phyloP scores from a whole-genome alignment of 1,284 basidiomycete genomes.

The Coniferiporia weirii region DNA sequence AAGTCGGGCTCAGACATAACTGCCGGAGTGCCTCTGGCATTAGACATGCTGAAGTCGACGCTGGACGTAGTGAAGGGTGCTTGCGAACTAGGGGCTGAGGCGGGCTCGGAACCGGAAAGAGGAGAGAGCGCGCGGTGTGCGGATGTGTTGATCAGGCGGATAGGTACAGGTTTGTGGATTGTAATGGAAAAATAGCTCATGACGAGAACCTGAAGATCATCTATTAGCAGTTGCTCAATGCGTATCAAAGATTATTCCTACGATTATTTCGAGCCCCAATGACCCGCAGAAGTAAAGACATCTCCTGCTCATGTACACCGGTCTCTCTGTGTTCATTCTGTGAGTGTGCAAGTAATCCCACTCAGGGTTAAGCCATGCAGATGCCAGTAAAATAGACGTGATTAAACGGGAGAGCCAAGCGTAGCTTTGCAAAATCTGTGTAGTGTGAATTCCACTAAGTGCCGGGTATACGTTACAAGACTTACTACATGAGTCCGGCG shows the following conservation, averaged over 20 bases:
- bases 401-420: constrained; percentile 52
- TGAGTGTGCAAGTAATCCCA: constrained; percentile 34
- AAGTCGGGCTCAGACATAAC: constrained; percentile 46
- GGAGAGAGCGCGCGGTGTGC: constrained; percentile 29
- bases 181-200: constrained; percentile 49
- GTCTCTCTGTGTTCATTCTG: constrained; percentile 21
- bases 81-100: constrained; percentile 23
- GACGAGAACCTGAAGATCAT: constrained; percentile 38
- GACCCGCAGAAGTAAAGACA: constrained; percentile 42
- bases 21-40: constrained; percentile 18
- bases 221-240: constrained; percentile 13
- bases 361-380: constrained; percentile 38
- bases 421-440: constrained; percentile 51
- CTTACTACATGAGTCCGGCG: constrained; percentile 59
- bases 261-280: constrained; percentile 47
- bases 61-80: constrained; percentile 23
- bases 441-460: not conserved
- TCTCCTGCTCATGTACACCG: constrained; percentile 23
- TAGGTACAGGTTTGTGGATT: constrained; percentile 57
- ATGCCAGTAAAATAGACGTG: constrained; percentile 43
- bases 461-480: constrained; percentile 8
- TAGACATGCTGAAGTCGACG: not conserved
- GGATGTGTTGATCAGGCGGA: constrained; percentile 59
- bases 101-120: constrained; percentile 34
- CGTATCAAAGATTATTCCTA: constrained; percentile 30